Conservation (phyloP, 2,329 filamentous ascomycete species). For the Pseudopithomyces maydicus region DNA sequence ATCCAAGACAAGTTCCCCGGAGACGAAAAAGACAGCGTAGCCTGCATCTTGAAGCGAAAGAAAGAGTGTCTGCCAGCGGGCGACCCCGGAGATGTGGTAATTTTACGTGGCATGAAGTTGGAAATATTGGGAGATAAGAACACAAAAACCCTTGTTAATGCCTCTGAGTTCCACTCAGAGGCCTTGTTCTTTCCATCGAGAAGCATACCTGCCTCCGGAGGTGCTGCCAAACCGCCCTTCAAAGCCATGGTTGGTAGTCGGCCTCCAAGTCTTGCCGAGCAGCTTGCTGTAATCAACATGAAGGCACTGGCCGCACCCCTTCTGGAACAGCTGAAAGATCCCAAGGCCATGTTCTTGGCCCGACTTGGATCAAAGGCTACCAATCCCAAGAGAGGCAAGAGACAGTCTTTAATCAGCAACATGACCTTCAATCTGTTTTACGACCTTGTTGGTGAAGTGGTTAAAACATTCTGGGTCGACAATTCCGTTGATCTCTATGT, state of each 20-base stretch:
- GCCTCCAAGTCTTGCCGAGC: slow-evolving; percentile 22
- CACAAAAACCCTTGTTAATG: slow-evolving; percentile 1
- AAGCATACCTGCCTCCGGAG: slow-evolving; percentile 11
- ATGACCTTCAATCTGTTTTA: slow-evolving; percentile 62
- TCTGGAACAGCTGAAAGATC: neutral
- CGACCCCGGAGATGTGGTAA: slow-evolving; percentile 1
- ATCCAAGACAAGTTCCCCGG: slow-evolving; percentile 45
- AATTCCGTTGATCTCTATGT: slow-evolving; percentile 68
- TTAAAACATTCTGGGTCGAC: slow-evolving; percentile 55
- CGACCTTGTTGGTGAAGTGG: slow-evolving; percentile 74
- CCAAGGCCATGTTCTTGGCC: neutral
- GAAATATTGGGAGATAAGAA: neutral
- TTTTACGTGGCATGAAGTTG: slow-evolving; percentile 3
- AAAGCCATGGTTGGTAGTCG: slow-evolving; percentile 6
- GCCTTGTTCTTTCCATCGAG: slow-evolving; percentile 8
- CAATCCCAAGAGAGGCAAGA: slow-evolving; percentile 34
- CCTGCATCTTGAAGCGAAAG: slow-evolving; percentile 23
- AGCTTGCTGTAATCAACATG: slow-evolving; percentile 29
- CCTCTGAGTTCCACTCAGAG: neutral
- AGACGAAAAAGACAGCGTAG: slow-evolving; percentile 11
- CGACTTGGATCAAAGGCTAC: slow-evolving; percentile 5
- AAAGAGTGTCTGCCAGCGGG: slow-evolving; percentile 44
- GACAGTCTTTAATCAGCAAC: slow-evolving; percentile 66
- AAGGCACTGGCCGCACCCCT: slow-evolving; percentile 26
- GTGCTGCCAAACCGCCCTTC: slow-evolving; percentile 20